Base-by-base conservation (phyloP, 78 protist genomes). In the Dictyostelium purpureum region DNA sequence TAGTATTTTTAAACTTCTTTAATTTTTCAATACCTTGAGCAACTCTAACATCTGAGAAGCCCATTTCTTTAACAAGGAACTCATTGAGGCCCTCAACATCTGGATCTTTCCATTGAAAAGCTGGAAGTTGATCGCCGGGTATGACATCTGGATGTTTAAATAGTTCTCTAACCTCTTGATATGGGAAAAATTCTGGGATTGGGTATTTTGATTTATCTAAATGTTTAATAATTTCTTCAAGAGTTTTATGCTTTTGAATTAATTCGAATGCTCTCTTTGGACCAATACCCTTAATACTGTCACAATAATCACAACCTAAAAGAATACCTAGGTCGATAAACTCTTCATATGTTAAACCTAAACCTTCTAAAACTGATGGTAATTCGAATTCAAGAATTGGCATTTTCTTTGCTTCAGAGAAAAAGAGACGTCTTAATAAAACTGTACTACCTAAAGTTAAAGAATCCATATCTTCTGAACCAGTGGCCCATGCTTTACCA, bases 401-500 rank as follows among this genome's bases (percentile, higher is more conserved):
- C 63, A 59, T 33, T 61, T 98, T 98, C 54, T 88, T 79, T 24
- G 95, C 96, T 21, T 98, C 99, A n/a, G 97, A 56, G 51, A 74
- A 77, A 3, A 96, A 93, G 33, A 99, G 67, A 67, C 97, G 77
- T 47, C 99, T 91, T 7, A 95, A 31, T 0, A 95, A 35, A 14
- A 95, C 38, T 11, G 80, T 56, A 16, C 94, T 40, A 9, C 99
- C 99, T 0, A 98, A 96, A 6, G 99, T 98, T 6, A 99, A 95
- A 24, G 99, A 74, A 88, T 99, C 99, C 99, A 97, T 98, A 57
- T 99, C 99, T 49, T 99, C 99, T 9, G 99, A 93, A 11, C 93
- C 99, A 2, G 97, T 89, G 0, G 97, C 99, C 79, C 49, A 98
- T 42, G 91, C 97, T 67, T 94, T 47, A 9, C 97, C 98, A 16